Evolutionary conservation across 139 green algal genomes (phyloP).

Genomic region (Zygnema circumcarinatum): DNA sequence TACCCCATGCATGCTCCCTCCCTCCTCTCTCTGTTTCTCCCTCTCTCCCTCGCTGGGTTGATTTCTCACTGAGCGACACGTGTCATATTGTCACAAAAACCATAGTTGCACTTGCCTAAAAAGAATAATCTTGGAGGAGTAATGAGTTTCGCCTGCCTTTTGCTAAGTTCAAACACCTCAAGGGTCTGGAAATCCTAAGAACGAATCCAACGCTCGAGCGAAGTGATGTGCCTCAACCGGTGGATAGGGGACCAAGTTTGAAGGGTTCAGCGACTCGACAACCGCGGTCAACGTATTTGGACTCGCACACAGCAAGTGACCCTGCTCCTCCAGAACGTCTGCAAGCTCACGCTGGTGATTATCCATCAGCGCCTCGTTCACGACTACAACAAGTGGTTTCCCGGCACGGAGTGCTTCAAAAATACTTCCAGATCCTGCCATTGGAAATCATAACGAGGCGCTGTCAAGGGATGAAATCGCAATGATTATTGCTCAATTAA

Average conservation of each 20-base stretch:
- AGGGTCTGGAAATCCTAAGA: conserved; percentile 26
- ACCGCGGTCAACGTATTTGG: conserved; percentile 14
- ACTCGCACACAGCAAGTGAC: conserved; percentile 34
- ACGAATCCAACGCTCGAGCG: conserved; percentile 8
- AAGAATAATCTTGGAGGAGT: too few relatives aligned
- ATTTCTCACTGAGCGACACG: too few relatives aligned
- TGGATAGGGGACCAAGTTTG: conserved; percentile 32
- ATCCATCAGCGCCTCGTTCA: conserved; percentile 65
- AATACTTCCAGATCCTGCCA: conserved; percentile 60
- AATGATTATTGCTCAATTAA: not conserved
- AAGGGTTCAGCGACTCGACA: conserved; percentile 2
- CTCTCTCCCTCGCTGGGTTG: too few relatives aligned
- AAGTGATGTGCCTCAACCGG: not conserved
- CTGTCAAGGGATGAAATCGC: not conserved
- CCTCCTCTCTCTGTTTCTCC: too few relatives aligned
- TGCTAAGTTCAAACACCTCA: not conserved
- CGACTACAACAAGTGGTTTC: conserved; percentile 61
- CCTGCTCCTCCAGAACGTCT: not conserved
- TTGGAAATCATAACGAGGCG: not conserved
- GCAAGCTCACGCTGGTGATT: conserved; percentile 65
- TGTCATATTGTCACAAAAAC: too few relatives aligned
- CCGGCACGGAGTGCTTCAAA: conserved; percentile 58
- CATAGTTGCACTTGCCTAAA: too few relatives aligned
- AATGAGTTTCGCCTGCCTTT: too few relatives aligned
- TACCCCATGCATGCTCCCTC: too few relatives aligned